Conservation (phyloP, 805 yeast species). For the Candida maris region DNA sequence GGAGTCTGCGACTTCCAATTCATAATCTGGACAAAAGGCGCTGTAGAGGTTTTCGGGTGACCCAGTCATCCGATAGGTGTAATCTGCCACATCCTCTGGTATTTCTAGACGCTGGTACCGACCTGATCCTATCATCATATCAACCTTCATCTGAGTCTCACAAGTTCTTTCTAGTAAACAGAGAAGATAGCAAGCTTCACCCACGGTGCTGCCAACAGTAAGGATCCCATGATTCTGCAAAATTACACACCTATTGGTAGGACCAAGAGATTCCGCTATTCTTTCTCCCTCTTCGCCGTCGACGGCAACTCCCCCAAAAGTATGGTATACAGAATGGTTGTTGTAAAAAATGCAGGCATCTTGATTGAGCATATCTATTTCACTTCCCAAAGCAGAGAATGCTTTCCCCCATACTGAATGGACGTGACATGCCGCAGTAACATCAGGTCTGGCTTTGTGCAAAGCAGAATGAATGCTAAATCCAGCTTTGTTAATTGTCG, state of each 20-base stretch:
- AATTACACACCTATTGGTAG: conserved; percentile 46
- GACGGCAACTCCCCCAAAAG: conserved; percentile 75
- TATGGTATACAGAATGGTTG: conserved; percentile 55
- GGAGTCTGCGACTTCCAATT: conserved; percentile 4
- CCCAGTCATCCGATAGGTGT: conserved; percentile 51
- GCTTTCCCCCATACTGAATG: conserved; percentile 63
- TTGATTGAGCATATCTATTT: conserved; percentile 73
- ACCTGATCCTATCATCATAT: conserved; percentile 41
- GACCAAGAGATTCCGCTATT: conserved; percentile 57
- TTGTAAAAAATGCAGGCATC: conserved; percentile 69
- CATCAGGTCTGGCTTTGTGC: conserved; percentile 63
- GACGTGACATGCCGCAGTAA: conserved; percentile 65
- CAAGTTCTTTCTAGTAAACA: conserved; percentile 59
- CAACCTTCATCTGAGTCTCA: conserved; percentile 57
- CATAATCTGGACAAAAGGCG: conserved; percentile 7
- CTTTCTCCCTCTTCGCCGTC: conserved; percentile 57
- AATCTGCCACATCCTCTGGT: conserved; percentile 58
- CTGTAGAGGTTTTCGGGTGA: conserved; percentile 61
- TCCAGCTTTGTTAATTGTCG: conserved; percentile 58
- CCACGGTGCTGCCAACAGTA: conserved; percentile 64
- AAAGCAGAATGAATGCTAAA: conserved; percentile 62
- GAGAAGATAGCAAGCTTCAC: conserved; percentile 66
- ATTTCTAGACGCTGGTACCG: conserved; percentile 35
- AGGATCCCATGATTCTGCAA: conserved; percentile 67
- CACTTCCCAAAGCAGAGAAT: conserved; percentile 56